Conservation (phyloP, 1,284 basidiomycete genomes). For the Pseudozyma hubeiensis region DNA sequence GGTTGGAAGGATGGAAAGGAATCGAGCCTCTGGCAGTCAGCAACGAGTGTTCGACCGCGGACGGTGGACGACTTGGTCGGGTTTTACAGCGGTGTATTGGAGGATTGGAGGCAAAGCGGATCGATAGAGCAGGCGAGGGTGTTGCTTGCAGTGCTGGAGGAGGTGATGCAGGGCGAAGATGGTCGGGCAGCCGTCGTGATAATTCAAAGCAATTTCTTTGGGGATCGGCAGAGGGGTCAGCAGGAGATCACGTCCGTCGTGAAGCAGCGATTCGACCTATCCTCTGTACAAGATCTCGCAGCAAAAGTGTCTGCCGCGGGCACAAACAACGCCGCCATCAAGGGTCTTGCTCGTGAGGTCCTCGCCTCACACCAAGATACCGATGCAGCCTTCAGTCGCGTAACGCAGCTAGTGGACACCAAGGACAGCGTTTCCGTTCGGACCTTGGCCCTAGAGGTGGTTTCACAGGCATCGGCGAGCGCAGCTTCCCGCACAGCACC, state of each 20-base stretch:
- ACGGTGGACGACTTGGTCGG: not conserved
- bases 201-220: slow-evolving; percentile 1
- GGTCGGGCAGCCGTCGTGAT: slow-evolving; percentile 12
- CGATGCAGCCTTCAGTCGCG: not conserved
- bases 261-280: slow-evolving; percentile 19
- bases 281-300: slow-evolving; percentile 9
- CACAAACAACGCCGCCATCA: not conserved
- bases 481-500: not conserved
- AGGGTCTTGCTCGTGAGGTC: not conserved
- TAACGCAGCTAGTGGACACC: slow-evolving; percentile 30
- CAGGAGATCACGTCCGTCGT: not conserved
- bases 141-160: slow-evolving; percentile 5
- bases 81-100: slow-evolving; percentile 10
- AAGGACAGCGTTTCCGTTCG: slow-evolving; percentile 22
- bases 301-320: slow-evolving; percentile 5
- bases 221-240: not conserved
- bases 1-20: slow-evolving; percentile 23
- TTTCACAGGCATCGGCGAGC: not conserved
- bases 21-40: slow-evolving; percentile 12
- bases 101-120: slow-evolving; percentile 2
- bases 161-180: slow-evolving; percentile 6
- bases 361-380: not conserved
- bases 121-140: not conserved
- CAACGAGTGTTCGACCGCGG: not conserved
- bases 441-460: slow-evolving; percentile 5